Evolutionary conservation across 352 stramenopile genomes (phyloP), one percentile per base, ranked within the genome.

Genomic region (Phytophthora brassicae): DNA sequence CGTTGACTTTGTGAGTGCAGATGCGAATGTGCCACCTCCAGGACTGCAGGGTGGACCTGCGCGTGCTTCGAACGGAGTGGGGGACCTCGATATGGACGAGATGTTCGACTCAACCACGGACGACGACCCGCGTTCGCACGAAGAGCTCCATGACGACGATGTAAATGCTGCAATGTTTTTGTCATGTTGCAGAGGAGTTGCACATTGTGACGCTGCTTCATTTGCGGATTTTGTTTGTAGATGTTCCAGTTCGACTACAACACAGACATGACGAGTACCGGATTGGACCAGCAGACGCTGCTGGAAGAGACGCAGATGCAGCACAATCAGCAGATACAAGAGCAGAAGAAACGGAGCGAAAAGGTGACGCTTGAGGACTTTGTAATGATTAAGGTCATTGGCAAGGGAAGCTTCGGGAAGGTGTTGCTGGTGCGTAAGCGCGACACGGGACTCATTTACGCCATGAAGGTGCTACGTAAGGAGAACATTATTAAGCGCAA

Each of bases 401-500:
- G 96, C 41, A 98, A 98, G 70, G 95, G 95, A 56, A 96, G 70
- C 43, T 98, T 98, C 68, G 94, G 92, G 78, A 98, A 98, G 70
- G 97, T 99, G 36, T 90, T 98, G 70, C 83, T 99, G 11, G 97
- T 99, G 2, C 85, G 90, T 59, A 97, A 99, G 74, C 93, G 92
- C 35, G 86, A 96, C 63, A 95, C 81, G 19, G 84, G 88, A 33
- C 68, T 96, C 53, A 95, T 99, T 57, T 99, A 98, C 77, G 97
- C 97, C 4, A 97, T 99, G 82, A 99, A 99, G 67, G 96, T 99
- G n/a, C 77, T 99, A 48, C 85, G 91, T 45, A 99, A 99, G 79
- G 95, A 98, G 56, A 98, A 98, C 65, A 99, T 99, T 60, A 98
- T 99, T 70, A 98, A 98, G 68, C 85, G 96, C 46, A 99, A 99